These are phyloP conservation scores for Podila horticola DNA, from an alignment of 192 early-diverging fungal genomes.

Conservation along the genomic window DNA sequence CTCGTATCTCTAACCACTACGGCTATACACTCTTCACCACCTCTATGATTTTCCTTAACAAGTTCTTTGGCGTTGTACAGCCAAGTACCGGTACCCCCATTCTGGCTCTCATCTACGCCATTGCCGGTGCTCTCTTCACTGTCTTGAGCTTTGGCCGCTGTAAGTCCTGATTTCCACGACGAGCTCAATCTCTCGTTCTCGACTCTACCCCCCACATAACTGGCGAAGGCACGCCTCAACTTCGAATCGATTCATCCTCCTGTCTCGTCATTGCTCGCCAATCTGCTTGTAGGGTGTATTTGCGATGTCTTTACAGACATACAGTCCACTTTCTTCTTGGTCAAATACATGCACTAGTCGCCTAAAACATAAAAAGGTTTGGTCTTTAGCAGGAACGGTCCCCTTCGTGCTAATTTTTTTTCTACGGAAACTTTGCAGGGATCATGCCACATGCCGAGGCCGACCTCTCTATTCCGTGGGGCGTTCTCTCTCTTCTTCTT, in stretches of 20 bases:
- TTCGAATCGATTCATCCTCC: no score
- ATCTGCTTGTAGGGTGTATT: no score
- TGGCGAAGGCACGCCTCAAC: no score
- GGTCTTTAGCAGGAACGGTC: no score
- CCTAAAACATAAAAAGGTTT: no score
- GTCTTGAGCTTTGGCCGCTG: constrained; percentile 33
- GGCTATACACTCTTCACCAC: neutral
- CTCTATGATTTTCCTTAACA: constrained; percentile 30
- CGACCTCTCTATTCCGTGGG: constrained; percentile 38
- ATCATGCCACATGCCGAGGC: constrained; percentile 46
- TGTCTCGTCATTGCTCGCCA: no score
- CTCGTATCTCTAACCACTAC: neutral
- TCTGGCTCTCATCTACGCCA: constrained; percentile 20
- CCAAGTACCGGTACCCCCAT: constrained; percentile 18
- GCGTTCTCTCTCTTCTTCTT: constrained; percentile 26
- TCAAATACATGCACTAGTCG: no score
- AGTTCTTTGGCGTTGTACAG: constrained; percentile 39
- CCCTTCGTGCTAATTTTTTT: neutral
- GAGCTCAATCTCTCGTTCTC: neutral
- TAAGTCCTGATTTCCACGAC: constrained; percentile 7
- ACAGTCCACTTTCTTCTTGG: no score
- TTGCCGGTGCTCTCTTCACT: constrained; percentile 21
- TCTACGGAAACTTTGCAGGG: constrained; percentile 9
- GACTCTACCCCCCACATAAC: neutral
- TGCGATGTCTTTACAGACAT: no score